A percentile compares a stretch with the other conserved stretches of the same genome.
These are phyloP conservation scores for Ramularia endophylla DNA, from an alignment of 2,329 filamentous ascomycete species.

Conservation along the genomic window DNA sequence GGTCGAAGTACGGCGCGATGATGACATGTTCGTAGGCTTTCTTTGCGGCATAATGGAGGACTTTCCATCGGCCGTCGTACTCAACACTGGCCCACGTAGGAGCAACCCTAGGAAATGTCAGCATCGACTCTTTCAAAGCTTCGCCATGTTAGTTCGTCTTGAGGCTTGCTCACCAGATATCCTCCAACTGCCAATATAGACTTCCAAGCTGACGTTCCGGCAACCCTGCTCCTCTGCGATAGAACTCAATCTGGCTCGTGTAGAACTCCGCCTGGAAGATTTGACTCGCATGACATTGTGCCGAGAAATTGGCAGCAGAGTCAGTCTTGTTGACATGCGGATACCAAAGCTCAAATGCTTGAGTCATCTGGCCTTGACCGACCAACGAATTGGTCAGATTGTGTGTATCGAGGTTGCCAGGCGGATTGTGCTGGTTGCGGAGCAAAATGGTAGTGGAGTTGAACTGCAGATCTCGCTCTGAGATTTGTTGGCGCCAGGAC, in stretches of 20 bases:
- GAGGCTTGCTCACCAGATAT: constrained; percentile 47
- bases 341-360: constrained; percentile 51
- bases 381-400: constrained; percentile 40
- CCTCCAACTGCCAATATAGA: constrained; percentile 61
- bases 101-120: constrained; percentile 36
- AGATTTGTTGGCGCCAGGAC: constrained; percentile 51
- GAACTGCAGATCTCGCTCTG: constrained; percentile 49
- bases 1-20: constrained; percentile 52
- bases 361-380: constrained; percentile 54
- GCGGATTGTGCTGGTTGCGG: constrained; percentile 55
- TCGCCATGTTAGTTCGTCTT: too few relatives aligned
- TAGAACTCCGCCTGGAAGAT: constrained; percentile 61
- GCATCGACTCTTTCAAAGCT: too few relatives aligned
- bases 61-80: constrained; percentile 58
- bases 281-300: constrained; percentile 58
- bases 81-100: constrained; percentile 60
- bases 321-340: constrained; percentile 50
- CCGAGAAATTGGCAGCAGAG: constrained; percentile 52
- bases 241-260: constrained; percentile 55
- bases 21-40: constrained; percentile 56
- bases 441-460: constrained; percentile 52
- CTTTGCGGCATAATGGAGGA: constrained; percentile 53
- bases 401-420: constrained; percentile 42
- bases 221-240: constrained; percentile 53
- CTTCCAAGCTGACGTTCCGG: constrained; percentile 54